phyloP scores from a whole-genome alignment of 1,139 yeast species.

The Groenewaldozyma auringiensis region DNA sequence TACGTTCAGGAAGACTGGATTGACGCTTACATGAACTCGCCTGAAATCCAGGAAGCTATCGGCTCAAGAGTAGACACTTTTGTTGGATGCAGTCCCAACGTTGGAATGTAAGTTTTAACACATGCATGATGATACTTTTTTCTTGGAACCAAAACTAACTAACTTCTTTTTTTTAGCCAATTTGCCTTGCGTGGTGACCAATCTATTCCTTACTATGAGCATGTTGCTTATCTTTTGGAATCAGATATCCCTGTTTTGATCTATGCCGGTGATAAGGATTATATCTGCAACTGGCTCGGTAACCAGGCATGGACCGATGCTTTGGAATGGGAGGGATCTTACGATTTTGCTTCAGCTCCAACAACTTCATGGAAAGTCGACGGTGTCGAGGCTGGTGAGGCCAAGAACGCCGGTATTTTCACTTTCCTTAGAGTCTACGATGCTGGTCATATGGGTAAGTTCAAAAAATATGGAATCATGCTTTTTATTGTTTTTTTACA shows the following conservation, averaged over 20 bases:
- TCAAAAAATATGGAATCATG: no score
- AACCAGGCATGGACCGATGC: slow-evolving; percentile 70
- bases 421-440: slow-evolving; percentile 56
- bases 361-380: slow-evolving; percentile 36
- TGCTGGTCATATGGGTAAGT: slow-evolving; percentile 56
- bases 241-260: slow-evolving; percentile 64
- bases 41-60: slow-evolving; percentile 63
- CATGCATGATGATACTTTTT: no score
- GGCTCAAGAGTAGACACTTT: slow-evolving; percentile 88
- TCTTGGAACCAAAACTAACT: no score
- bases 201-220: slow-evolving; percentile 55
- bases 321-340: slow-evolving; percentile 50
- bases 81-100: slow-evolving; percentile 60
- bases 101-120: slow-evolving; percentile 16
- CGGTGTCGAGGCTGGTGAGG: slow-evolving; percentile 49
- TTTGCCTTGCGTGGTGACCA: slow-evolving; percentile 73
- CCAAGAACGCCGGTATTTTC: slow-evolving; percentile 48
- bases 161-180: slow-evolving; percentile 47
- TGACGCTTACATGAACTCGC: slow-evolving; percentile 61
- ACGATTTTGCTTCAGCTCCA: slow-evolving; percentile 28
- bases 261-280: slow-evolving; percentile 86
- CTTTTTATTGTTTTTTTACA: not conserved
- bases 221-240: slow-evolving; percentile 57
- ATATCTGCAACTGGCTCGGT: slow-evolving; percentile 87
- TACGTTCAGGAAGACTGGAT: slow-evolving; percentile 64